Conservation (phyloP, 352 stramenopile species). For the Phytophthora ohioensis region DNA sequence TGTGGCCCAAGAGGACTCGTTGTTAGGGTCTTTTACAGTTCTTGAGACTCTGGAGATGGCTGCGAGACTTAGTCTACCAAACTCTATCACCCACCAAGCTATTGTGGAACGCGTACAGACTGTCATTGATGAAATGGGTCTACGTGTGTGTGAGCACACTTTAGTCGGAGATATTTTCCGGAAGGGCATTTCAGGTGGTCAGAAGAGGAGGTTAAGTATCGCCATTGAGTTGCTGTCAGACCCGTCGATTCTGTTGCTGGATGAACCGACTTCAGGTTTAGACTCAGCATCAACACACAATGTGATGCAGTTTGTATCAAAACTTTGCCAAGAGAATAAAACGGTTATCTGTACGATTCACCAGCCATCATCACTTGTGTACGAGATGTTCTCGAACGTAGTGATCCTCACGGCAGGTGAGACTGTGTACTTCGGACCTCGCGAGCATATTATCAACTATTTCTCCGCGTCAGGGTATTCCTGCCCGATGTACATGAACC, state of each 20-base stretch:
- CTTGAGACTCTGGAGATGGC: slow-evolving; percentile 74
- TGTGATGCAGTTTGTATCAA: slow-evolving; percentile 84
- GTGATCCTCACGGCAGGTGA: slow-evolving; percentile 74
- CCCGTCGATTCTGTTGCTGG: slow-evolving; percentile 94
- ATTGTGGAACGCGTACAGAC: slow-evolving; percentile 62
- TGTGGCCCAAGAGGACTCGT: slow-evolving; percentile 63
- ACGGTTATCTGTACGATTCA: slow-evolving; percentile 92
- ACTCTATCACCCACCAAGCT: slow-evolving; percentile 40
- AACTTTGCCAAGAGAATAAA: slow-evolving; percentile 58
- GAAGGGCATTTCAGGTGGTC: slow-evolving; percentile 86
- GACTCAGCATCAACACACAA: slow-evolving; percentile 89
- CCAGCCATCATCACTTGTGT: slow-evolving; percentile 70
- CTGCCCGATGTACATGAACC: slow-evolving; percentile 70
- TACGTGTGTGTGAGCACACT: slow-evolving; percentile 63
- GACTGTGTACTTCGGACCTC: slow-evolving; percentile 90
- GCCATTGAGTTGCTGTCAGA: slow-evolving; percentile 94
- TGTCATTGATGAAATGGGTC: slow-evolving; percentile 73
- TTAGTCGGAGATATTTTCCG: slow-evolving; percentile 85
- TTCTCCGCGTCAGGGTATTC: slow-evolving; percentile 54
- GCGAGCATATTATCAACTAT: slow-evolving; percentile 60
- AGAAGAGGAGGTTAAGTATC: slow-evolving; percentile 94
- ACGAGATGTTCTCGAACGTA: slow-evolving; percentile 74
- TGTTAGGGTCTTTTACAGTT: slow-evolving; percentile 74
- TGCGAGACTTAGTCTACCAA: slow-evolving; percentile 59
- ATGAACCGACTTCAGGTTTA: slow-evolving; percentile 94